Conservation (phyloP, 305 asterid species). For the Fraxinus albicans region DNA sequence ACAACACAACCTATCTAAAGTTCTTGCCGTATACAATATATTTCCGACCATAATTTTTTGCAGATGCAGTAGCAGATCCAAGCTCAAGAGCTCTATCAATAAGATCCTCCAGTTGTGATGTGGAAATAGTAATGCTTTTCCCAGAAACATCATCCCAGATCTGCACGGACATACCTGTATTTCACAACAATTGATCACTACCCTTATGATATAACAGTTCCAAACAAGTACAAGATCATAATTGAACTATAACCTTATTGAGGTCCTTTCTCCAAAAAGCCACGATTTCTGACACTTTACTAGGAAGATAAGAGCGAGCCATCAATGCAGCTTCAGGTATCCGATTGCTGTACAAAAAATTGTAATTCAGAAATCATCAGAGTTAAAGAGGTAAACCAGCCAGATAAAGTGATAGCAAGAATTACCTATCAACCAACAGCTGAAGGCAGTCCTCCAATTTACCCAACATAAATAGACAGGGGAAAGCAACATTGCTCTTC, state of each 20-base stretch:
- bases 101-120: constrained; percentile 74
- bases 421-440: constrained; percentile 76
- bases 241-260: constrained; percentile 49
- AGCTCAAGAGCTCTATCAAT: constrained; percentile 92
- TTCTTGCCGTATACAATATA: too few species aligned
- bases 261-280: constrained; percentile 93
- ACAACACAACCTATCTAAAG: too few species aligned
- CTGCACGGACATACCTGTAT: constrained; percentile 89
- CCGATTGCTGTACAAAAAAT: constrained; percentile 66
- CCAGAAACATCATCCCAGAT: constrained; percentile 53
- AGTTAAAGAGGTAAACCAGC: constrained; percentile 23
- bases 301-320: constrained; percentile 99
- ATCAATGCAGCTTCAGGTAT: constrained; percentile 99
- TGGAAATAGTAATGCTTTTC: constrained; percentile 33
- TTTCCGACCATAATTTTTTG: constrained; percentile 44
- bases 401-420: constrained; percentile 14
- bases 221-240: constrained; percentile 1
- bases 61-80: constrained; percentile 67
- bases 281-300: constrained; percentile 94
- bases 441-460: constrained; percentile 83
- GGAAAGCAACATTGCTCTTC: constrained; percentile 83
- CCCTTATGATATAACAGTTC: background rate
- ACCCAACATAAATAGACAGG: constrained; percentile 77
- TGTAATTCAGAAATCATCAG: constrained; percentile 20
- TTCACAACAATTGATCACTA: background rate